Evolutionary conservation across 208 protist species (phyloP), one percentile per base, ranked within the genome.

Genomic region (Cochliopodium minus): DNA sequence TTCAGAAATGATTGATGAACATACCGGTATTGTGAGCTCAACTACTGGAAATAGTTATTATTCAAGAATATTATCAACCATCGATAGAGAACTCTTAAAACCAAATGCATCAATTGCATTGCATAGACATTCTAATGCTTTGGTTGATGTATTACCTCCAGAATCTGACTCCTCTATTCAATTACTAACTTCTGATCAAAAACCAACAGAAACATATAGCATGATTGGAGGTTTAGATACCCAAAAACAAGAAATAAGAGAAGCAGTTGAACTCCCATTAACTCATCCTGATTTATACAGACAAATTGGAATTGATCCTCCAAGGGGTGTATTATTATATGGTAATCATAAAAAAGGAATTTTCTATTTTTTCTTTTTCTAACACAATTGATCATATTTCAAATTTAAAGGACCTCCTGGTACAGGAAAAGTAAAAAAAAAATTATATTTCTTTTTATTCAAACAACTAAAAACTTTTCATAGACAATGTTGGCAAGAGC

Each of bases 191-290:
- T 71, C 78, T 4, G 77, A 71, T 61, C 92, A 95, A 45, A 78
- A 74, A 48, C 91, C 92, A 6, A 78, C 91, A 48, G 83, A 91
- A 17, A 82, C 75, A 10, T 99, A 98, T 76, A 65, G 76, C 4
- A 90, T 97, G 58, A 95, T 99, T 55, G 96, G 95, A 42, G 94
- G 95, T 7, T 74, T 91, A 10, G 96, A 99, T 76, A 94, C 96
- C 55, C 95, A 99, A 74, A 98, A 99, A 77, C 94, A 99, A 73
- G 96, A 99, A 72, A 98, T 99, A 43, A 78, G 93, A 50, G 96
- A 99, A 76, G 95, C 95, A 4, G 94, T 99, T 25, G 96, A 99
- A 76, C 77, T 99, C 35, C 96, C 96, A 32, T 77, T 99, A 10
- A 99, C 93, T 6, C 93, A 99, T 68, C 77, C 85, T 29, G 88